Evolutionary conservation across 2,329 filamentous ascomycete genomes (phyloP).

Genomic region (Hymenoscyphus salicellus): DNA sequence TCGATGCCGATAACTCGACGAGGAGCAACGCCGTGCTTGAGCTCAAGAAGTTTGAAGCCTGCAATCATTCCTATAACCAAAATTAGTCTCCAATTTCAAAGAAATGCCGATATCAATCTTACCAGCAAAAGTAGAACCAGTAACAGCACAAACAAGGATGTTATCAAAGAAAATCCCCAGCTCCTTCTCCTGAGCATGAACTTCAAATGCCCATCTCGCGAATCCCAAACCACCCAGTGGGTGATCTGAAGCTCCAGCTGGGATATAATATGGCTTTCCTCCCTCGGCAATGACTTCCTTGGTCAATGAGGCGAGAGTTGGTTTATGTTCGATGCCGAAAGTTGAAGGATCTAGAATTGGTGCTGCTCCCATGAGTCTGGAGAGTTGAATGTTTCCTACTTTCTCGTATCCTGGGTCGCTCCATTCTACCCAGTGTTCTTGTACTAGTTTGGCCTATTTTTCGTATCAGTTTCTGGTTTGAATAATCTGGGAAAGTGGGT

Average conservation of each 20-base stretch:
- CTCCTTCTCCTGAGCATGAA: constrained; percentile 59
- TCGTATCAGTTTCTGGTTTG: not conserved
- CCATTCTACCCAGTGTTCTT: constrained; percentile 69
- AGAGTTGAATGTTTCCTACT: constrained; percentile 70
- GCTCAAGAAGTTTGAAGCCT: constrained; percentile 63
- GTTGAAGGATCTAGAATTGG: constrained; percentile 56
- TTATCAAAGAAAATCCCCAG: constrained; percentile 65
- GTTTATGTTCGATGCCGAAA: constrained; percentile 69
- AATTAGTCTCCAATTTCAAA: not conserved
- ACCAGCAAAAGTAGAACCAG: constrained; percentile 67
- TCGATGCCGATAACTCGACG: constrained; percentile 66
- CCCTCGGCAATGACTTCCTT: constrained; percentile 52
- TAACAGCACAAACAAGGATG: constrained; percentile 67
- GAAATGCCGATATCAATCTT: not conserved
- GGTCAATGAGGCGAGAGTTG: constrained; percentile 52
- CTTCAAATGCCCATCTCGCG: constrained; percentile 68
- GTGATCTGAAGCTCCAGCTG: constrained; percentile 68
- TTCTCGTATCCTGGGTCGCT: constrained; percentile 56
- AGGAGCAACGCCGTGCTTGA: constrained; percentile 43
- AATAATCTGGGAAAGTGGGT: not conserved
- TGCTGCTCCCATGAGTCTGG: constrained; percentile 64
- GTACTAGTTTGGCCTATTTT: constrained; percentile 49
- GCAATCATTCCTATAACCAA: constrained; percentile 53
- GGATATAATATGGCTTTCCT: constrained; percentile 67
- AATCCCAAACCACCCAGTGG: constrained; percentile 68